Conservation (phyloP, 805 yeast species). For the Yamadazyma akitaensis region DNA sequence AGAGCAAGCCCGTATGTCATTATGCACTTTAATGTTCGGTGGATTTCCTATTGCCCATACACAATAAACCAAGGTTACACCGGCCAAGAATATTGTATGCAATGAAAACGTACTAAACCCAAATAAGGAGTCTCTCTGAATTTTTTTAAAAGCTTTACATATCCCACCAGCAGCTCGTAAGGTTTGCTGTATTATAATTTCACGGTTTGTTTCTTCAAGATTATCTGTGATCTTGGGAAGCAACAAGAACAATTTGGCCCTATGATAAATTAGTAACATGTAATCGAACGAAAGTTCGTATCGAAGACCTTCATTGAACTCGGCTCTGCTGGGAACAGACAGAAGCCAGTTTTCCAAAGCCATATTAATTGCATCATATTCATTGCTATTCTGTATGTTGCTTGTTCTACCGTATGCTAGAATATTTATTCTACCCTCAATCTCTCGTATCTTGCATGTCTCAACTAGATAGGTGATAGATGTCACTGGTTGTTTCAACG, state of each 20-base stretch:
- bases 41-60: slow-evolving; percentile 15
- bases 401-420: slow-evolving; percentile 3
- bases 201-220: neutral
- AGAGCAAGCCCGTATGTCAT: slow-evolving; percentile 23
- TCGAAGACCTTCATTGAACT: slow-evolving; percentile 7
- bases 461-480: slow-evolving; percentile 8
- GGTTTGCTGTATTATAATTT: neutral
- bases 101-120: slow-evolving; percentile 12
- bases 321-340: slow-evolving; percentile 5
- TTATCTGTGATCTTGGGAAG: slow-evolving; percentile 5
- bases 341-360: slow-evolving; percentile 7
- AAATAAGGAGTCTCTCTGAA: slow-evolving; percentile 9
- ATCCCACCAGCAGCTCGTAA: slow-evolving; percentile 10
- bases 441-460: slow-evolving; percentile 9
- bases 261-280: slow-evolving; percentile 7
- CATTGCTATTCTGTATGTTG: neutral
- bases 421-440: slow-evolving; percentile 9
- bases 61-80: slow-evolving; percentile 23
- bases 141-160: slow-evolving; percentile 10
- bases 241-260: slow-evolving; percentile 11
- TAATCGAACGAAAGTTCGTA: slow-evolving; percentile 11
- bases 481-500: slow-evolving; percentile 8
- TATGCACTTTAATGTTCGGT: slow-evolving; percentile 14
- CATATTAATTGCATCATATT: slow-evolving; percentile 1
- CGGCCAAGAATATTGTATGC: slow-evolving; percentile 17